A percentile compares a stretch with the other conserved stretches of the same genome.
Conservation (phyloP, 352 stramenopile species). For the Phytopythium vexans region DNA sequence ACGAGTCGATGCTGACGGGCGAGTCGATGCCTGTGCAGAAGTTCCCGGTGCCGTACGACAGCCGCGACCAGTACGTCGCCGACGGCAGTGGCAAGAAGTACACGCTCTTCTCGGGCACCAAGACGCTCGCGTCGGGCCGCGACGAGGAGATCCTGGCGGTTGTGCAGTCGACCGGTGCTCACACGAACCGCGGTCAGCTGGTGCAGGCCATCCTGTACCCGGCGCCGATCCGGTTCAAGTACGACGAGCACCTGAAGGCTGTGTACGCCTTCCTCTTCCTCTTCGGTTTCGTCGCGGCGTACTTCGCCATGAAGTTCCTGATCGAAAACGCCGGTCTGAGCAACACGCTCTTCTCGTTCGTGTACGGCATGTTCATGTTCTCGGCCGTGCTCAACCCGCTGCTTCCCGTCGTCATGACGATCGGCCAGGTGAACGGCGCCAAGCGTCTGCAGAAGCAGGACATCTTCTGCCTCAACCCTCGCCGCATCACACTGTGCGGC, state of each 20-base stretch:
- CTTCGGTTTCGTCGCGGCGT: conserved; percentile 70
- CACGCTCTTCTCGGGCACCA: conserved; percentile 86
- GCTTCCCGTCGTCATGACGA: conserved; percentile 87
- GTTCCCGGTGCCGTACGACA: conserved; percentile 52
- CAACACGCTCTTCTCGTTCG: conserved; percentile 68
- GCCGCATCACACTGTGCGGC: conserved; percentile 85
- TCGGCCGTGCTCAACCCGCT: conserved; percentile 77
- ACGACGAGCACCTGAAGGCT: conserved; percentile 86
- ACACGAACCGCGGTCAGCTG: conserved; percentile 83
- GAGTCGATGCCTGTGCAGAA: conserved; percentile 89
- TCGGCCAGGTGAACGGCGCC: conserved; percentile 83
- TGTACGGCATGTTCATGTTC: conserved; percentile 83
- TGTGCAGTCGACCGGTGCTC: conserved; percentile 77
- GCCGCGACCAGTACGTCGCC: conserved; percentile 45
- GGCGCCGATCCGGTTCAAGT: conserved; percentile 88
- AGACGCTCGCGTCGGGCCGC: conserved; percentile 61
- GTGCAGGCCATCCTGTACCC: conserved; percentile 87
- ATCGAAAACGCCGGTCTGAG: conserved; percentile 60
- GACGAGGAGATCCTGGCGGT: conserved; percentile 71
- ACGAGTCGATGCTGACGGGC: conserved; percentile 75
- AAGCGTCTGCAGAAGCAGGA: conserved; percentile 69
- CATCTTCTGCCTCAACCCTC: conserved; percentile 82
- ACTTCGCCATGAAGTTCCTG: conserved; percentile 72
- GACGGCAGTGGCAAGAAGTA: conserved; percentile 74
- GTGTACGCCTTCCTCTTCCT: conserved; percentile 80